These are phyloP conservation scores for Cadophora luteo-olivacea DNA, from an alignment of 2,329 filamentous ascomycete species.

Conservation along the genomic window DNA sequence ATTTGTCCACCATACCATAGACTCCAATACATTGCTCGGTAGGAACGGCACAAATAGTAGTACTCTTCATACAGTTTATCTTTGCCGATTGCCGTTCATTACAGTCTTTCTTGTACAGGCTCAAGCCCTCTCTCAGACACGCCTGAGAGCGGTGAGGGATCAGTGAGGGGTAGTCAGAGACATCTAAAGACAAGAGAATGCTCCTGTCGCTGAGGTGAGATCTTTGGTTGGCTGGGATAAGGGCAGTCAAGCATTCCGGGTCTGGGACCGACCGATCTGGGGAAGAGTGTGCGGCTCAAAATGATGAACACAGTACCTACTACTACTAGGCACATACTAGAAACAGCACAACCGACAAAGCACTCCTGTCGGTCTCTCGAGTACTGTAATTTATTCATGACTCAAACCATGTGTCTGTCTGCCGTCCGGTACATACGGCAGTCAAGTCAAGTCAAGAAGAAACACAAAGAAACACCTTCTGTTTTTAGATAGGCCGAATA, in stretches of 20 bases:
- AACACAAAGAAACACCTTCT: background rate
- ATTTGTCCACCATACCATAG: too few relatives aligned
- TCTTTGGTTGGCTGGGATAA: background rate
- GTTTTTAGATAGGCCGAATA: background rate
- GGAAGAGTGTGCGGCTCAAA: background rate
- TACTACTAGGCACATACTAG: background rate
- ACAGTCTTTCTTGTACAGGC: too few relatives aligned
- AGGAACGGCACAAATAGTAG: too few relatives aligned
- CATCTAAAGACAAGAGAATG: background rate
- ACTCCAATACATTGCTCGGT: too few relatives aligned
- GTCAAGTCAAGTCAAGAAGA: background rate
- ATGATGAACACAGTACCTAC: background rate
- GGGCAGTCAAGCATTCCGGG: constrained; percentile 15
- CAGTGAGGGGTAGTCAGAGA: too few relatives aligned
- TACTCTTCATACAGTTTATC: too few relatives aligned
- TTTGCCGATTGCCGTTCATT: too few relatives aligned
- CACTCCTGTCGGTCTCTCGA: background rate
- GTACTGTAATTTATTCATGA: background rate
- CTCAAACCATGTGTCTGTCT: background rate
- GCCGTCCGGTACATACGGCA: background rate
- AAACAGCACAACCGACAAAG: constrained; percentile 9
- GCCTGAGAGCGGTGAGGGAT: too few relatives aligned
- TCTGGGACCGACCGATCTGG: constrained; percentile 15
- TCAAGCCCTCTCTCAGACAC: too few relatives aligned
- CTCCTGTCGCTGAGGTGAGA: background rate